A percentile compares a stretch with the other conserved stretches of the same genome.
These are phyloP conservation scores for Botrytis cinerea DNA, from an alignment of 2,329 filamentous ascomycete genomes.

Conservation along the genomic window DNA sequence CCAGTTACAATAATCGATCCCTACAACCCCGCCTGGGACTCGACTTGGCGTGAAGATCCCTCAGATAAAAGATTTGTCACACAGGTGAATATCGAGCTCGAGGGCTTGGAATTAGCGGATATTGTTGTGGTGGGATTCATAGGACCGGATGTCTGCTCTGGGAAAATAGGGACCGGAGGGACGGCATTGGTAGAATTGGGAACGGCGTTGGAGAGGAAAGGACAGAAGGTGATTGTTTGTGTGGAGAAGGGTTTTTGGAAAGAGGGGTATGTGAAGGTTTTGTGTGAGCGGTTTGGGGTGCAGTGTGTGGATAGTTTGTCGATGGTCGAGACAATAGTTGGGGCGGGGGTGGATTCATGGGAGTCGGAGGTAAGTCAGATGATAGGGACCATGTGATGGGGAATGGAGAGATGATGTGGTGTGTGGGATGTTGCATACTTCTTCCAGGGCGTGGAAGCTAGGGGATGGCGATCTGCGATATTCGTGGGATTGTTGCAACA, in stretches of 20 bases:
- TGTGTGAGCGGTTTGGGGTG: conserved; percentile 52
- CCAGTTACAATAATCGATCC: conserved; percentile 61
- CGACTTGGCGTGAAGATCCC: conserved; percentile 53
- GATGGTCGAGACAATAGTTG: conserved; percentile 48
- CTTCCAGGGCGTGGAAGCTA: conserved; percentile 49
- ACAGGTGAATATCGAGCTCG: conserved; percentile 64
- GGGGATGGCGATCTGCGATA: neutral
- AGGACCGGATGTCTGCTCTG: conserved; percentile 68
- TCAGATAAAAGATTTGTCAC: conserved; percentile 49
- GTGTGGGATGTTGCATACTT: conserved; percentile 81
- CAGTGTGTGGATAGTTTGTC: conserved; percentile 48
- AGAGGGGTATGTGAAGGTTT: conserved; percentile 60
- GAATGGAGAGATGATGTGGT: conserved; percentile 45
- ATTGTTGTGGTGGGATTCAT: conserved; percentile 64
- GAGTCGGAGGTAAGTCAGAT: neutral
- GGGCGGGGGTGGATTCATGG: conserved; percentile 63
- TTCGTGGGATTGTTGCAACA: neutral
- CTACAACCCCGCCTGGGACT: conserved; percentile 57
- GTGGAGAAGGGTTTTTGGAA: conserved; percentile 58
- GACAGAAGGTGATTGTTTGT: conserved; percentile 80
- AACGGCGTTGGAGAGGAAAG: conserved; percentile 54
- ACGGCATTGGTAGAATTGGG: conserved; percentile 51
- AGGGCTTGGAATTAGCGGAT: conserved; percentile 54
- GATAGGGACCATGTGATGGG: conserved; percentile 63
- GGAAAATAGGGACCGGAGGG: conserved; percentile 65